These are phyloP conservation scores for Raphanus hybrid DNA, from an alignment of 441 rosid species.

Conservation along the genomic window DNA sequence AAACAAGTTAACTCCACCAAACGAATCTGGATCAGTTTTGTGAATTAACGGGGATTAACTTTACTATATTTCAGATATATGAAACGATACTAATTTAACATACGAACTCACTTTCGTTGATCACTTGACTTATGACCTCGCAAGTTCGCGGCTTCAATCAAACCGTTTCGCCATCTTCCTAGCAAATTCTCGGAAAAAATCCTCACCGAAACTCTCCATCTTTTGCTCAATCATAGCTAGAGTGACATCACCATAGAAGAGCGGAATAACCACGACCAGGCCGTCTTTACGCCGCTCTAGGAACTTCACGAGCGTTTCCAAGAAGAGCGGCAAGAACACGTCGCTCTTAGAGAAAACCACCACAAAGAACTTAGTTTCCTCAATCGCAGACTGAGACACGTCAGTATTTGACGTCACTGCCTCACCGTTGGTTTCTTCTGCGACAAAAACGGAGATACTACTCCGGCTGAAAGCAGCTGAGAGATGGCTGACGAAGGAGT, in stretches of 20 bases:
- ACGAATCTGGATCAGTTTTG: neutral
- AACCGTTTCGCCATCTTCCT: neutral
- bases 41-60: too few species aligned
- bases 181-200: neutral
- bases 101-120: neutral
- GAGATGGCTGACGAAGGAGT: constrained; percentile 19
- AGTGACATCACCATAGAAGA: neutral
- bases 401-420: neutral
- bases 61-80: neutral
- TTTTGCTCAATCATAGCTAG: neutral
- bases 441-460: neutral
- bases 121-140: neutral
- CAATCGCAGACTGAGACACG: neutral
- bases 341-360: neutral
- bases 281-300: neutral
- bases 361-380: neutral
- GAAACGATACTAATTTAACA: neutral
- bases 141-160: neutral
- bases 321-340: neutral
- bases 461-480: constrained; percentile 8
- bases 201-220: neutral
- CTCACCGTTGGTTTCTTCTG: neutral
- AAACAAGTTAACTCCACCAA: neutral
- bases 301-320: neutral
- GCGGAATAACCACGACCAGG: neutral